A percentile compares a stretch with the other conserved stretches of the same genome.
phyloP scores from a whole-genome alignment of 805 yeast genomes.

The Candida ortonii region DNA sequence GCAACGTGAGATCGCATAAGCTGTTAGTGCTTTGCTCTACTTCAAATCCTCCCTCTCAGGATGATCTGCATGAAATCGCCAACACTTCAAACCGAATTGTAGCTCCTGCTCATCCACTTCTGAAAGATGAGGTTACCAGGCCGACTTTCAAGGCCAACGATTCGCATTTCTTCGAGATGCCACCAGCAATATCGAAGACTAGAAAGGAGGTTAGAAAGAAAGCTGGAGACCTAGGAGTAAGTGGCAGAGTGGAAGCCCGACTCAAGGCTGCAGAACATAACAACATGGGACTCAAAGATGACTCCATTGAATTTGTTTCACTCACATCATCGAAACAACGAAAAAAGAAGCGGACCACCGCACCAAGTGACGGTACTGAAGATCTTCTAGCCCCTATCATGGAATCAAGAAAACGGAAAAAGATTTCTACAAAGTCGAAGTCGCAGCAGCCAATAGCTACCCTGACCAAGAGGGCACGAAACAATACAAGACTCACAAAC shows the following conservation, averaged over 20 bases:
- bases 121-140: slow-evolving; percentile 2
- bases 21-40: slow-evolving; percentile 11
- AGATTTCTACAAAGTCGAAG: slow-evolving; percentile 17
- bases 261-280: slow-evolving; percentile 14
- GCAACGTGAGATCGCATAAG: slow-evolving; percentile 8
- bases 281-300: slow-evolving; percentile 3
- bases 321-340: neutral
- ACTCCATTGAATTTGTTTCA: neutral
- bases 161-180: slow-evolving; percentile 24
- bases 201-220: slow-evolving; percentile 3
- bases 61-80: slow-evolving; percentile 9
- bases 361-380: slow-evolving; percentile 9
- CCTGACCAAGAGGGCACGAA: slow-evolving; percentile 21
- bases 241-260: slow-evolving; percentile 14
- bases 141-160: slow-evolving; percentile 20
- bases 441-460: slow-evolving; percentile 7
- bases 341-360: slow-evolving; percentile 8
- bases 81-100: slow-evolving; percentile 1
- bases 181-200: slow-evolving; percentile 9
- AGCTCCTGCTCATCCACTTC: slow-evolving; percentile 3
- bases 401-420: slow-evolving; percentile 31
- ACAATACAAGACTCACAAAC: slow-evolving; percentile 22
- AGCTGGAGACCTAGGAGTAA: slow-evolving; percentile 2
- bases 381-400: slow-evolving; percentile 29
- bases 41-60: slow-evolving; percentile 13